phyloP scores from a whole-genome alignment of 441 rosid species.

The Arabidopsis lyrata region DNA sequence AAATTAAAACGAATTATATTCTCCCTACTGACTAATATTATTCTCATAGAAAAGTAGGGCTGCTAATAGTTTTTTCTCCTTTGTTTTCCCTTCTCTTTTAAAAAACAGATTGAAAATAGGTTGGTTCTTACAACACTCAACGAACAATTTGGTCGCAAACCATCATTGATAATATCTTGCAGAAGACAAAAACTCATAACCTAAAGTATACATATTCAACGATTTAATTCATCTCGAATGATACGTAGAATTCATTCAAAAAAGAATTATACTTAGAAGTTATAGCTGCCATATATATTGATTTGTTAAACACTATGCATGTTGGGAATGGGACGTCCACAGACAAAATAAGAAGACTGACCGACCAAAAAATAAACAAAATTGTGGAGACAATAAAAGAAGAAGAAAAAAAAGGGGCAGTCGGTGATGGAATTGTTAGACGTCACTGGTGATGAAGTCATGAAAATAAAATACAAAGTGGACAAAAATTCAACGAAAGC shows the following conservation, averaged over 20 bases:
- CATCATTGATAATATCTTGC: background rate
- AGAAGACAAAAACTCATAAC: too few species aligned
- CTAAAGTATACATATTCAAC: background rate
- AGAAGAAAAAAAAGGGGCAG: background rate
- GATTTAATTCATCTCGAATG: background rate
- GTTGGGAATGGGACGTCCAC: too few species aligned
- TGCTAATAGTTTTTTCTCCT: background rate
- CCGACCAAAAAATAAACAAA: too few species aligned
- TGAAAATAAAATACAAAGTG: constrained; percentile 9
- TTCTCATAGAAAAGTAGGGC: constrained; percentile 16
- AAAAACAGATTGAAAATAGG: background rate
- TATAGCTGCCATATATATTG: background rate
- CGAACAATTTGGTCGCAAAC: constrained; percentile 10
- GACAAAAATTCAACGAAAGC: constrained; percentile 20
- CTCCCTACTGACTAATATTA: background rate
- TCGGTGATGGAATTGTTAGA: constrained; percentile 34
- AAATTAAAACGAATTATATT: background rate
- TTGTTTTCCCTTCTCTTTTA: too few species aligned
- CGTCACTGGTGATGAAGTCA: constrained; percentile 23
- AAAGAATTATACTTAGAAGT: background rate
- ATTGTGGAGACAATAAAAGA: background rate
- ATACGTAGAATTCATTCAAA: background rate
- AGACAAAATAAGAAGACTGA: too few species aligned
- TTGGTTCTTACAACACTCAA: constrained; percentile 20
- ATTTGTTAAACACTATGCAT: background rate